A percentile compares a stretch with the other conserved stretches of the same genome.
Conservation (phyloP, 139 green algal species). For the Coelastrella sp. region DNA sequence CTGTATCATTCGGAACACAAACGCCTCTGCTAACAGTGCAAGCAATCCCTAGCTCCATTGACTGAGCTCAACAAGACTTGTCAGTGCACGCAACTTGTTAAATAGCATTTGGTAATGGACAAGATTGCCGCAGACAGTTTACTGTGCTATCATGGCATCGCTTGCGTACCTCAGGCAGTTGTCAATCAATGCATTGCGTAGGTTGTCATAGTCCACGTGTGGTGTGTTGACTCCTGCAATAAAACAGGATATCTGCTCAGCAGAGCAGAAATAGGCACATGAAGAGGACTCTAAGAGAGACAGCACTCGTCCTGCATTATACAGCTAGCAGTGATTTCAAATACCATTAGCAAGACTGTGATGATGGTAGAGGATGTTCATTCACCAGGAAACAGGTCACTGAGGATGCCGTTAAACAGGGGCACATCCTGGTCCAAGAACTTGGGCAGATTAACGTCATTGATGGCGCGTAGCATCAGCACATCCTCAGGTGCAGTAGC, state of each 20-base stretch:
- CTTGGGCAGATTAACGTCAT: constrained; percentile 88
- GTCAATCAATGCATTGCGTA: constrained; percentile 64
- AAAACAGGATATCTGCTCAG: background rate
- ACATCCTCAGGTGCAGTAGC: constrained; percentile 71
- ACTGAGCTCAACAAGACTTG: background rate
- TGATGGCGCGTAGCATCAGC: constrained; percentile 82
- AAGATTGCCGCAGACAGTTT: background rate
- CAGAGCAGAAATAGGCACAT: background rate
- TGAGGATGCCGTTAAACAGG: constrained; percentile 83
- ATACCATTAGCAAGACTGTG: no score
- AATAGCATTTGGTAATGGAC: background rate
- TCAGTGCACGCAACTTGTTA: background rate
- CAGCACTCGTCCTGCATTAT: background rate
- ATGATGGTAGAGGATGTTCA: background rate
- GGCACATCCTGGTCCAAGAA: constrained; percentile 89
- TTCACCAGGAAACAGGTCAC: constrained; percentile 79
- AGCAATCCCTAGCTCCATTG: background rate
- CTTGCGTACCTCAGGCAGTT: constrained; percentile 56
- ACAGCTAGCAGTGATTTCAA: no score
- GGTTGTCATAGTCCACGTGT: constrained; percentile 71
- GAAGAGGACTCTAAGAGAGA: background rate
- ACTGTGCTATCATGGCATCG: no score
- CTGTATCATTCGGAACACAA: background rate
- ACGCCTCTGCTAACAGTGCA: background rate
- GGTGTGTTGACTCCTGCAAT: constrained; percentile 64